These are phyloP conservation scores for Phytomonas sp. DNA, from an alignment of 208 protist genomes.

Conservation along the genomic window DNA sequence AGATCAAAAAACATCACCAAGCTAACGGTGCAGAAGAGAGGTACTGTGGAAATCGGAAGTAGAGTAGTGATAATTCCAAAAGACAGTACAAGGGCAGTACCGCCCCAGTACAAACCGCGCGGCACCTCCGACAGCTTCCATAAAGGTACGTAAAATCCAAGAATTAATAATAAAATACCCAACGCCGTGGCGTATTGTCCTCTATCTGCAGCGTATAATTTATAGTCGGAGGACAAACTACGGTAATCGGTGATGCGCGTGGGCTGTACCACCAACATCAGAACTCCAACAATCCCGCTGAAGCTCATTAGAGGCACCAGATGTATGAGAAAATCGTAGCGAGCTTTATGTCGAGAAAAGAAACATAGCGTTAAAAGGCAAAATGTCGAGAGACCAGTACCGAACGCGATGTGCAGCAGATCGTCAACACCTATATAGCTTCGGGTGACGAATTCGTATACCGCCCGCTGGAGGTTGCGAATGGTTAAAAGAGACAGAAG, in stretches of 20 bases:
- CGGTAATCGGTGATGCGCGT: constrained; percentile 22
- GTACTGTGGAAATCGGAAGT: constrained; percentile 36
- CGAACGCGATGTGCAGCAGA: constrained; percentile 45
- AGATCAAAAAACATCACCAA: constrained; percentile 43
- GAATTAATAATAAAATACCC: constrained; percentile 40
- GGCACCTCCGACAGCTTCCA: constrained; percentile 19
- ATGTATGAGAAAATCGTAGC: constrained; percentile 18
- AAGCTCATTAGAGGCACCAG: constrained; percentile 18
- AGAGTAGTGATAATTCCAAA: constrained; percentile 48
- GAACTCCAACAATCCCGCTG: constrained; percentile 22
- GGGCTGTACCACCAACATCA: constrained; percentile 43
- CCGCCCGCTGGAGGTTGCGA: constrained; percentile 69
- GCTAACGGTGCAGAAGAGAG: constrained; percentile 35
- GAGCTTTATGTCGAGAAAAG: constrained; percentile 29
- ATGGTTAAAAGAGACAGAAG: constrained; percentile 39
- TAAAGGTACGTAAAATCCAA: constrained; percentile 24
- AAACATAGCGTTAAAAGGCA: constrained; percentile 53
- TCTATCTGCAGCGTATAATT: constrained; percentile 26
- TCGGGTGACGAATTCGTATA: constrained; percentile 76
- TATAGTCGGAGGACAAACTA: constrained; percentile 28
- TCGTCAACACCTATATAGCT: constrained; percentile 49
- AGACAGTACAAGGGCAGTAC: constrained; percentile 23
- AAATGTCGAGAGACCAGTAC: constrained; percentile 41
- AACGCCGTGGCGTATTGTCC: constrained; percentile 21
- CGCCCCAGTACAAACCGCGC: constrained; percentile 46